phyloP scores from a whole-genome alignment of 2,329 filamentous ascomycete genomes.

The Penicillium sp. region DNA sequence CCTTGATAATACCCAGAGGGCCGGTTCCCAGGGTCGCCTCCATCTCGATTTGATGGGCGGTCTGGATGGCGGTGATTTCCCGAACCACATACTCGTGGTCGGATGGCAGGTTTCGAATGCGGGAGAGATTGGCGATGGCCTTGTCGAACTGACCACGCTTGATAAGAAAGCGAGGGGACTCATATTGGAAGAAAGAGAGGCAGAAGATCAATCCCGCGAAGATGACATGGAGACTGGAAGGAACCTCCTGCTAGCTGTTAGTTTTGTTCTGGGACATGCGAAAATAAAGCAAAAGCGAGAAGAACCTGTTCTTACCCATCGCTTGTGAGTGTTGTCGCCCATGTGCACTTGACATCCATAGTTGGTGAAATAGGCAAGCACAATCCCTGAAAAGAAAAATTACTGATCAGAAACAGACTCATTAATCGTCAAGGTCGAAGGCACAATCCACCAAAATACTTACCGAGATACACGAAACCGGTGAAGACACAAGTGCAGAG shows the following conservation, averaged over 20 bases:
- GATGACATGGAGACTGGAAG: constrained; percentile 76
- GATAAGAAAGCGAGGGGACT: constrained; percentile 72
- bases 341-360: constrained; percentile 62
- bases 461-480: constrained; percentile 65
- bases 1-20: constrained; percentile 67
- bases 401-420: background rate
- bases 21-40: constrained; percentile 70
- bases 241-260: constrained; percentile 51
- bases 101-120: constrained; percentile 61
- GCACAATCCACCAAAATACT: background rate
- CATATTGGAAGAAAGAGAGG: constrained; percentile 69
- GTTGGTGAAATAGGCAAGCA: constrained; percentile 77
- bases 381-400: constrained; percentile 58
- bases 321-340: constrained; percentile 46
- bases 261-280: background rate
- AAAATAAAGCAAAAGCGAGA: constrained; percentile 27
- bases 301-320: constrained; percentile 51
- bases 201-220: constrained; percentile 73
- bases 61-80: constrained; percentile 68
- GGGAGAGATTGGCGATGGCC: constrained; percentile 50
- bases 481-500: constrained; percentile 74
- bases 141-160: constrained; percentile 63
- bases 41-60: constrained; percentile 69
- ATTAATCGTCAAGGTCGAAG: background rate
- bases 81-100: constrained; percentile 64